These are phyloP conservation scores for Tolypocladium tundrense DNA, from an alignment of 2,329 filamentous ascomycete genomes.

Conservation along the genomic window DNA sequence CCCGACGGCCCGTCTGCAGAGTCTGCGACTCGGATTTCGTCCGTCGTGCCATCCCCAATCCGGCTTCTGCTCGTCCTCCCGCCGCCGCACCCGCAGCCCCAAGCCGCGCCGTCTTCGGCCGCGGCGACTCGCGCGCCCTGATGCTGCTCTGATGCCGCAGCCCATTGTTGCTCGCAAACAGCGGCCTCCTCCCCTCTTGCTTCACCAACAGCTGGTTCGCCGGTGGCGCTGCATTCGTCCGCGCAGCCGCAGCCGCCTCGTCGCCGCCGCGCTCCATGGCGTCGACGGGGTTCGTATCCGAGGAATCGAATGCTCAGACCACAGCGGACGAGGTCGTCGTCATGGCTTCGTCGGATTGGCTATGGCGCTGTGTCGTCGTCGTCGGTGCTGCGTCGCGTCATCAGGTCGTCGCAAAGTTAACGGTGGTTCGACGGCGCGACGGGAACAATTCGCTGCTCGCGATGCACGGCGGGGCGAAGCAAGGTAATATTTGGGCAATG, in stretches of 20 bases:
- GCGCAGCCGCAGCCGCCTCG: background rate
- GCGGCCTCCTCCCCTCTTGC: slow-evolving; percentile 28
- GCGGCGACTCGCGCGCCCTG: slow-evolving; percentile 8
- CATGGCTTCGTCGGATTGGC: background rate
- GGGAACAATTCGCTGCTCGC: background rate
- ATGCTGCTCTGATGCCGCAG: slow-evolving; percentile 9
- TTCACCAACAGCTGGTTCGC: slow-evolving; percentile 22
- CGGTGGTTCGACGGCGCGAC: background rate
- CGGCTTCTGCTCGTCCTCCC: background rate
- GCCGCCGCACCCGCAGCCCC: background rate
- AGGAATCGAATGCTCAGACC: background rate
- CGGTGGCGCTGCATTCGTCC: background rate
- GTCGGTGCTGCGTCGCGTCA: background rate
- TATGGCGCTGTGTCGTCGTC: background rate
- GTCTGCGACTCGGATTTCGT: slow-evolving; percentile 14
- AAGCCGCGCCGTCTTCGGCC: background rate
- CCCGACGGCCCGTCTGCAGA: slow-evolving; percentile 6
- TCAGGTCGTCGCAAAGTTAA: background rate
- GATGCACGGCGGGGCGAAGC: background rate
- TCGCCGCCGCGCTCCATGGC: background rate
- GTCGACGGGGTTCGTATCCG: background rate
- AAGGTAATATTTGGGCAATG: background rate
- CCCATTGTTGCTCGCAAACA: slow-evolving; percentile 21
- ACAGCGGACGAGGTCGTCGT: background rate
- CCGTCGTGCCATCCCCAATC: slow-evolving; percentile 7